Evolutionary conservation across 495 filamentous ascomycete species (phyloP).

Genomic region (Podospora fimiseda): DNA sequence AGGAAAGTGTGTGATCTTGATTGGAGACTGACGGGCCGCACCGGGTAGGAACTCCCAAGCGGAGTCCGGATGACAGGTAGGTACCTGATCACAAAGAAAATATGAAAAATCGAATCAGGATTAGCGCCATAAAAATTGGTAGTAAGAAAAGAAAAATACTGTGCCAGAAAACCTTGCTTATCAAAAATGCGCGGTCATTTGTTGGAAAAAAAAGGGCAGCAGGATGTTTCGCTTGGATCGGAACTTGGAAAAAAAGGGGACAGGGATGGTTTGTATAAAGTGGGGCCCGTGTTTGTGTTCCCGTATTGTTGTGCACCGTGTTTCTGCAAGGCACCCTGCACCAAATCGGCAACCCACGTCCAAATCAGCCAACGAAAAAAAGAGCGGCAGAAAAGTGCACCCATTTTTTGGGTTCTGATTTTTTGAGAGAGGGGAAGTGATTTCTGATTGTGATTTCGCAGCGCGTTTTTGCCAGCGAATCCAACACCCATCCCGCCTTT

Average conservation of each 20-base stretch:
- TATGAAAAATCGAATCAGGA: slow-evolving; percentile 3
- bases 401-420: too few relatives aligned
- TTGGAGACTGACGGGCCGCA: too few relatives aligned
- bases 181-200: background rate
- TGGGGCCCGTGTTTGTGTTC: slow-evolving; percentile 5
- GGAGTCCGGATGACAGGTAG: background rate
- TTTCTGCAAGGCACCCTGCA: slow-evolving; percentile 9
- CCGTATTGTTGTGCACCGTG: background rate
- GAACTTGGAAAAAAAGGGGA: too few relatives aligned
- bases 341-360: slow-evolving; percentile 6
- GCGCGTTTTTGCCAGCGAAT: slow-evolving; percentile 23
- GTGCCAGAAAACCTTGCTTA: background rate
- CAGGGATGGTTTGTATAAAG: slow-evolving; percentile 2
- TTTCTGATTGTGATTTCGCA: slow-evolving; percentile 41
- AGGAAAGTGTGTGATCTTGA: too few relatives aligned
- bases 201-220: background rate
- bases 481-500: background rate
- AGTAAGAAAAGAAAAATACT: background rate
- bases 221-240: background rate
- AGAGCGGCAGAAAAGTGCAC: too few relatives aligned
- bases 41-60: background rate
- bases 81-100: background rate
- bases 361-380: slow-evolving; percentile 12
- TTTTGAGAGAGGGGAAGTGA: slow-evolving; percentile 17
- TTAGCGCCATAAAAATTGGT: slow-evolving; percentile 2